Conservation (phyloP, 371 early-diverging fungal species). For the Fennellomyces sp. region DNA sequence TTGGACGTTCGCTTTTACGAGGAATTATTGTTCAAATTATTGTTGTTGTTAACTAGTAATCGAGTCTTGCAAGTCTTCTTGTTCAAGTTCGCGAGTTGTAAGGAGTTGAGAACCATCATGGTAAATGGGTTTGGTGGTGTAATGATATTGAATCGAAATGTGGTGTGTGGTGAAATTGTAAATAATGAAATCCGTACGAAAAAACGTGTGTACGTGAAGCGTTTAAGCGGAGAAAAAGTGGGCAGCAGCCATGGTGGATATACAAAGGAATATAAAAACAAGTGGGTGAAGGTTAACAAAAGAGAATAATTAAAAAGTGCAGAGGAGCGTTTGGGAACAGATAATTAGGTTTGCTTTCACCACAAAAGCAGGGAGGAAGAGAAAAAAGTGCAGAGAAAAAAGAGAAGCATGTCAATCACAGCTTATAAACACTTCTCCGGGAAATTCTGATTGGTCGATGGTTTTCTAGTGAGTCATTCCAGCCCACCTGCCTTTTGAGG, state of each 20-base stretch:
- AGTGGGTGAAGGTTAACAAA: background rate
- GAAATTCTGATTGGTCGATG: background rate
- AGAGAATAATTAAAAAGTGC: background rate
- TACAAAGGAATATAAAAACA: background rate
- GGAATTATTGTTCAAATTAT: background rate
- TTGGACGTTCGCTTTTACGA: background rate
- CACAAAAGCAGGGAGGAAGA: background rate
- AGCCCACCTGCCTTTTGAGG: too few species aligned
- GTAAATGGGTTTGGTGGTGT: background rate
- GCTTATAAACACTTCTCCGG: background rate
- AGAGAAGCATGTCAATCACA: background rate
- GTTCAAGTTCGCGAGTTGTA: conserved; percentile 2
- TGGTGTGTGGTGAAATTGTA: background rate
- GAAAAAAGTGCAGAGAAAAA: background rate
- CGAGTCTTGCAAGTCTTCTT: conserved; percentile 6
- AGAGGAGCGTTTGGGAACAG: background rate
- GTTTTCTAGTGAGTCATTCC: background rate
- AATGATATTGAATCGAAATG: too few species aligned
- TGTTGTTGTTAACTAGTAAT: background rate
- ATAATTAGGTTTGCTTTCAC: conserved; percentile 1
- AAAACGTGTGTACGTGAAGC: background rate
- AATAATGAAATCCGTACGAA: conserved; percentile 4
- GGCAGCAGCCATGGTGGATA: conserved; percentile 4
- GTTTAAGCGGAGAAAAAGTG: conserved; percentile 3
- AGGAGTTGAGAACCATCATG: conserved; percentile 3